These are phyloP conservation scores for Naganishia sp. DNA, from an alignment of 1,284 basidiomycete genomes.

Conservation along the genomic window DNA sequence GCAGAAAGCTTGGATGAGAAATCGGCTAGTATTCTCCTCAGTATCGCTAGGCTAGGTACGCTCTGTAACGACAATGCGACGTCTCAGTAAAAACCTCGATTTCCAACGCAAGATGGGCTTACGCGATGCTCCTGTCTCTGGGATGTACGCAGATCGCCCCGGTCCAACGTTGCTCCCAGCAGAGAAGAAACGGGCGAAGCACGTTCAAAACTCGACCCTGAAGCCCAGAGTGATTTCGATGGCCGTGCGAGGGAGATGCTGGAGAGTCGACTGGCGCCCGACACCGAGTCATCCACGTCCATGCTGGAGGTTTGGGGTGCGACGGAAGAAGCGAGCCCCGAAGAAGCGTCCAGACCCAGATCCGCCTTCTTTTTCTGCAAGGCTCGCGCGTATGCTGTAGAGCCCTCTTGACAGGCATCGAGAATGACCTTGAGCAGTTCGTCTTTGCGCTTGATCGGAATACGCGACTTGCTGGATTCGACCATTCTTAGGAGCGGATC, in stretches of 20 bases:
- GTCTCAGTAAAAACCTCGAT: too few relatives aligned
- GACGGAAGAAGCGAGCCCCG: neutral
- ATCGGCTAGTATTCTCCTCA: constrained; percentile 6
- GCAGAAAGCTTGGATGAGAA: neutral
- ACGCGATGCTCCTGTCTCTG: too few relatives aligned
- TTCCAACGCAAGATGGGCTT: too few relatives aligned
- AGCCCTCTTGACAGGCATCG: constrained; percentile 55
- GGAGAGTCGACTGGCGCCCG: neutral
- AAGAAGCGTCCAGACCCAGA: neutral
- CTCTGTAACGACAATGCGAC: neutral
- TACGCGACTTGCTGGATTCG: constrained; percentile 31
- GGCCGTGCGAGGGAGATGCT: neutral
- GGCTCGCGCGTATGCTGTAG: constrained; percentile 4
- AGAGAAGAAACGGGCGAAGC: neutral
- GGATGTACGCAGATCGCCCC: too few relatives aligned
- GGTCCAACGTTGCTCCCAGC: neutral
- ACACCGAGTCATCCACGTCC: neutral
- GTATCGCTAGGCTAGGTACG: neutral
- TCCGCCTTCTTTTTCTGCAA: constrained; percentile 8
- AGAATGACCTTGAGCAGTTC: constrained; percentile 67
- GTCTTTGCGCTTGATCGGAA: constrained; percentile 57
- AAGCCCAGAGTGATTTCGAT: neutral
- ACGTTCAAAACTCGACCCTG: neutral
- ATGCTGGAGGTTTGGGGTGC: neutral
- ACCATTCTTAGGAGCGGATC: constrained; percentile 54